Base-by-base conservation (phyloP, 2,329 filamentous ascomycete species). In the Leptodontidium sp. region DNA sequence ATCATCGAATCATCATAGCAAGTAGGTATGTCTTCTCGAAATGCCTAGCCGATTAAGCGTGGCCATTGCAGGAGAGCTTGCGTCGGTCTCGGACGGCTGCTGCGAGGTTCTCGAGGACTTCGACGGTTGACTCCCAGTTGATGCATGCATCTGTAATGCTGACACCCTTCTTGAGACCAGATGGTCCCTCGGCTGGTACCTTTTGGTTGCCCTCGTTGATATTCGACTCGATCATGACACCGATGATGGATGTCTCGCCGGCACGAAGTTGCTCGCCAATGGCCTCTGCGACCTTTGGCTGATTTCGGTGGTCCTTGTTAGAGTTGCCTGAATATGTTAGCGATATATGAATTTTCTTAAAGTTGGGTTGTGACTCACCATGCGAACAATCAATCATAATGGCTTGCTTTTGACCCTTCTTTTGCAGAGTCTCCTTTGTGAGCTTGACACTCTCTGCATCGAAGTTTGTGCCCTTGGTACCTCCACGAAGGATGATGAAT, bases 341-440 rank as follows among this genome's bases (percentile, higher is more conserved):
- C 47, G 7, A 26, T 38, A 29, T 52, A 55, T 9, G 3, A 3
- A 24, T 11, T 6, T 32, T 15, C 40, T 12, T 24, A 50, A 4
- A 15, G 35, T 26, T 35, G 17, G 29, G 38, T 26, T 50, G 17
- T 63, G 52, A 79, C 87, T 67, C 83, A 93, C 92, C 96, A 80
- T 99, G 96, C 26, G 94, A 98, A 86, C 96, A 99, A 82, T 99
- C 96, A 68, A 99, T 90, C 96, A 99, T 99, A 83, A 99, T 91
- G 72, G 94, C 91, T 82, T 93, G 87, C 78, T 91, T 91, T 80
- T 96, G 91, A 69, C 90, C 90, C 88, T 97, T 97, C 82, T 93
- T 91, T 73, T 82, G 84, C 77, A 99, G 82, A 2, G 89, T 89
- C 79, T 94, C 92, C 80, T 95, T 93, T 35, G 92, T 92, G 64